Evolutionary conservation across 2,329 filamentous ascomycete species (phyloP).

Genomic region (Epicoccum nigrum): DNA sequence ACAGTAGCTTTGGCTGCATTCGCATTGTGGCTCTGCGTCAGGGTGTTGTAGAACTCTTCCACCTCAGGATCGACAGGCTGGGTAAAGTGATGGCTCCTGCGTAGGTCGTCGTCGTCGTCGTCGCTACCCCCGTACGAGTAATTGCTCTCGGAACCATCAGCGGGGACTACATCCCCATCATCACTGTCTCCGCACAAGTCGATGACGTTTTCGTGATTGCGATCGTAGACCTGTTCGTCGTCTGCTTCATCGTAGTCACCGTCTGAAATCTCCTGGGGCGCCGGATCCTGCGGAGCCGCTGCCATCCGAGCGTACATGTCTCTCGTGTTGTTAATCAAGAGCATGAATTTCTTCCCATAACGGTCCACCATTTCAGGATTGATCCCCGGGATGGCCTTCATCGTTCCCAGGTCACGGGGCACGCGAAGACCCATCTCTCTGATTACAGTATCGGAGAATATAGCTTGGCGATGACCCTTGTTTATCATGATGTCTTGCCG

Average conservation of each 20-base stretch:
- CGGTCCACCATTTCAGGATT: conserved; percentile 65
- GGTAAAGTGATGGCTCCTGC: conserved; percentile 41
- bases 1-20: conserved; percentile 19
- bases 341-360: conserved; percentile 67
- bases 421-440: conserved; percentile 75
- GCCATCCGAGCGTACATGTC: conserved; percentile 27
- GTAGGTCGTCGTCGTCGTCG: conserved; percentile 26
- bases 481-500: conserved; percentile 68
- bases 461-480: conserved; percentile 61
- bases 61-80: conserved; percentile 35
- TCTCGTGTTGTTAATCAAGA: conserved; percentile 56
- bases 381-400: conserved; percentile 69
- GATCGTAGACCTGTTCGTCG: conserved; percentile 49
- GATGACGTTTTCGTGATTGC: conserved; percentile 57
- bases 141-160: conserved; percentile 25
- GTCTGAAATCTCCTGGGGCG: conserved; percentile 40
- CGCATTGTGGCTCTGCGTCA: conserved; percentile 28
- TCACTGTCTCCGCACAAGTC: conserved; percentile 52
- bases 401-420: conserved; percentile 65
- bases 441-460: conserved; percentile 72
- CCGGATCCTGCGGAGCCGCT: conserved; percentile 23
- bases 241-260: conserved; percentile 49
- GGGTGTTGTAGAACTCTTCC: conserved; percentile 37
- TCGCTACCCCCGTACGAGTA: conserved; percentile 31
- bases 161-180: conserved; percentile 20